These are phyloP conservation scores for Pulveroboletus sp. DNA, from an alignment of 768 basidiomycete genomes.

Conservation along the genomic window DNA sequence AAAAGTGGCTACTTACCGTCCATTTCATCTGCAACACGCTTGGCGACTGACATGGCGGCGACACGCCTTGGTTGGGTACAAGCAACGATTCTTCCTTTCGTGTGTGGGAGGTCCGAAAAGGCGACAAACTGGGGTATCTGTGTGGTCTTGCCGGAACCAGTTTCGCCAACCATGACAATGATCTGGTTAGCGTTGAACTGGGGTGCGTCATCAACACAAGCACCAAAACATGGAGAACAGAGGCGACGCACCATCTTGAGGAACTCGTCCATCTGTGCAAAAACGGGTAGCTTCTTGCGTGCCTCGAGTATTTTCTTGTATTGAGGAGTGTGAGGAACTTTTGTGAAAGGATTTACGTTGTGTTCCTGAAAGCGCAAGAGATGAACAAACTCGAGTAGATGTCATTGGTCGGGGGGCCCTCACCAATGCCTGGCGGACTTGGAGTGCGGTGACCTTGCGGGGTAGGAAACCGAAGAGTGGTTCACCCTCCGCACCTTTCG, in stretches of 20 bases:
- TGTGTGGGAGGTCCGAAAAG: constrained; percentile 89
- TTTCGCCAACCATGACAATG: constrained; percentile 89
- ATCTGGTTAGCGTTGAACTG: constrained; percentile 58
- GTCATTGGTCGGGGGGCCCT: constrained; percentile 21
- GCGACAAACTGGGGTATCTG: constrained; percentile 98
- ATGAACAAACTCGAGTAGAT: background rate
- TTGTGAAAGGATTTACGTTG: constrained; percentile 86
- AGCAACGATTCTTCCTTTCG: constrained; percentile 85
- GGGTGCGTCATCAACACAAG: background rate
- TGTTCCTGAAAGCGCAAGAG: constrained; percentile 49
- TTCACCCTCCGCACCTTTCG: constrained; percentile 36
- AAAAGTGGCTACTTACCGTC: constrained; percentile 61
- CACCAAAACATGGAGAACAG: background rate
- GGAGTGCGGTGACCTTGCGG: constrained; percentile 57
- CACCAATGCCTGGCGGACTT: constrained; percentile 74
- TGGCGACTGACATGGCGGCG: constrained; percentile 96
- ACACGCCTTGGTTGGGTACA: constrained; percentile 97
- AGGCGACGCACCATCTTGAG: constrained; percentile 68
- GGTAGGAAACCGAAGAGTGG: constrained; percentile 75
- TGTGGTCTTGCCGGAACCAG: constrained; percentile 93
- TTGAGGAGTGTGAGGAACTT: constrained; percentile 64
- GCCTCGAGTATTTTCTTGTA: constrained; percentile 84
- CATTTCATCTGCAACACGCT: constrained; percentile 99
- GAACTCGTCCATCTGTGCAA: constrained; percentile 89
- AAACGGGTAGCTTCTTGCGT: constrained; percentile 89